phyloP scores from a whole-genome alignment of 768 basidiomycete species.

The Saitozyma sp. region DNA sequence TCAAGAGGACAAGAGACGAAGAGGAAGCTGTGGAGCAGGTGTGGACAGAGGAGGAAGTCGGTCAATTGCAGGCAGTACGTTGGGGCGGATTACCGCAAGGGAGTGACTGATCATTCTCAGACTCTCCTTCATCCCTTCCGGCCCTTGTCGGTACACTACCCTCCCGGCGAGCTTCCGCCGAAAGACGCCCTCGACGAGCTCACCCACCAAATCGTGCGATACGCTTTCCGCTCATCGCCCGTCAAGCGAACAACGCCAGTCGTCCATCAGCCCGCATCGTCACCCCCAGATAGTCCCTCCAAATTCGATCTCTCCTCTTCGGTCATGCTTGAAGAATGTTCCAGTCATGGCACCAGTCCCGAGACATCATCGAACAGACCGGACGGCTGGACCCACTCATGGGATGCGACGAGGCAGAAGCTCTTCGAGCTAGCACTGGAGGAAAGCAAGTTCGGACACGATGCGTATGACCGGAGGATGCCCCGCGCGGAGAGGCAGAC shows the following conservation, averaged over 20 bases:
- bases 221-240: constrained; percentile 18
- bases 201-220: constrained; percentile 46
- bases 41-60: constrained; percentile 38
- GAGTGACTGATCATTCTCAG: constrained; percentile 11
- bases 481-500: constrained; percentile 21
- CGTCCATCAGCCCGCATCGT: background rate
- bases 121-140: constrained; percentile 44
- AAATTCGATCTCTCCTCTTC: too few relatives aligned
- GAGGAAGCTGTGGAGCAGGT: constrained; percentile 18
- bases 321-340: too few relatives aligned
- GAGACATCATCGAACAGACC: background rate
- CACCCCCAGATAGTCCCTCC: too few relatives aligned
- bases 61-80: constrained; percentile 24
- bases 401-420: constrained; percentile 40
- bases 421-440: constrained; percentile 43
- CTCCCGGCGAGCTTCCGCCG: constrained; percentile 48
- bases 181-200: constrained; percentile 46
- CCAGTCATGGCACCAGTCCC: too few relatives aligned
- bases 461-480: constrained; percentile 24
- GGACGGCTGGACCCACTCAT: constrained; percentile 38
- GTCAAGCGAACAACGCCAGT: background rate
- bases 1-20: constrained; percentile 30
- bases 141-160: constrained; percentile 42
- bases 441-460: constrained; percentile 35
- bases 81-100: background rate